Evolutionary conservation across 2,329 filamentous ascomycete genomes (phyloP).

Genomic region (Fusarium burgessii): DNA sequence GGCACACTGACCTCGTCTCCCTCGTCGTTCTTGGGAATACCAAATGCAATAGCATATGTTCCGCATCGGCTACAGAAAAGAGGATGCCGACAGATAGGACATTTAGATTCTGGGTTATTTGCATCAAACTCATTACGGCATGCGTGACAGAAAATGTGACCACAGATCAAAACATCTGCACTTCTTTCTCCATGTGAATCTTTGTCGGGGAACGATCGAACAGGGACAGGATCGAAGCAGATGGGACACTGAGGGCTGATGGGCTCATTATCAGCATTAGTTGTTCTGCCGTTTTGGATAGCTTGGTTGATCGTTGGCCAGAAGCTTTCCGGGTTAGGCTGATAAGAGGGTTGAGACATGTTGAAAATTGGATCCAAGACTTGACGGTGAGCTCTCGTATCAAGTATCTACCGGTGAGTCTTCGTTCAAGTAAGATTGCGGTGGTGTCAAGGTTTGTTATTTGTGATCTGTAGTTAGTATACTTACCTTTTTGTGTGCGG

Average conservation of each 20-base stretch:
- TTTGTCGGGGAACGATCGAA: constrained; percentile 8
- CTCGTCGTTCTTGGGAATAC: background rate
- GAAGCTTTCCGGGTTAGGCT: background rate
- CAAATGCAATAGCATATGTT: rapidly evolving
- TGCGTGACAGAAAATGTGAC: constrained; percentile 38
- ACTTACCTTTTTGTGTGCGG: background rate
- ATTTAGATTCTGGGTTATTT: background rate
- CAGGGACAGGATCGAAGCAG: constrained; percentile 23
- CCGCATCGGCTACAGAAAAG: constrained; percentile 15
- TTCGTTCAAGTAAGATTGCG: background rate
- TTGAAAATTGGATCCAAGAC: background rate
- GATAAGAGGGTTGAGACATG: background rate
- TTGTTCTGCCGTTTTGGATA: background rate
- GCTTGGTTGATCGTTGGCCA: constrained; percentile 28
- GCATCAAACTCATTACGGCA: constrained; percentile 9
- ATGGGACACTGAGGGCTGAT: constrained; percentile 29
- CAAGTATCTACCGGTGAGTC: background rate
- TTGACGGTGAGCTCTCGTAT: background rate
- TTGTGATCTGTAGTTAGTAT: background rate
- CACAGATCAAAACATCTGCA: constrained; percentile 35
- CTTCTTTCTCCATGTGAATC: background rate
- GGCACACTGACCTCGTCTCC: background rate
- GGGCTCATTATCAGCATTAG: background rate
- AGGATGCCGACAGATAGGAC: constrained; percentile 30
- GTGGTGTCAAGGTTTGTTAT: background rate